phyloP scores from a whole-genome alignment of 2,329 filamentous ascomycete genomes.

The Fusarium nygamai region DNA sequence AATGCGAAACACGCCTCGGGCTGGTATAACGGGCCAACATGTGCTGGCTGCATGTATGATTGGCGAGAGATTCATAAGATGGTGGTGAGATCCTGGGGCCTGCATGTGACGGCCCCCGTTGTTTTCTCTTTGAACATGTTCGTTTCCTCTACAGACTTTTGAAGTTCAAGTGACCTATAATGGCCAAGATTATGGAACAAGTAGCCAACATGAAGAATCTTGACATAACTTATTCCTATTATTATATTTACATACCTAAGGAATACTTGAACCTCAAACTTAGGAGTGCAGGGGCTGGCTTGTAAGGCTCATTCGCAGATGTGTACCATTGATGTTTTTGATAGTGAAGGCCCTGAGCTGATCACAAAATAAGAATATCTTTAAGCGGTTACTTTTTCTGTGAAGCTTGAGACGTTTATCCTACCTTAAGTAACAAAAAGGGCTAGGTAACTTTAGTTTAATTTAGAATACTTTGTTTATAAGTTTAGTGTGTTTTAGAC shows the following conservation, averaged over 20 bases:
- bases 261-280: too few species aligned
- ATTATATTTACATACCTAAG: too few species aligned
- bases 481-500: neutral
- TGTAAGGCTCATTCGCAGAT: neutral
- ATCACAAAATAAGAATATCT: neutral
- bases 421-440: neutral
- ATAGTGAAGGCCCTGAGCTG: neutral
- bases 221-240: neutral
- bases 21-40: constrained; percentile 5
- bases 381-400: neutral
- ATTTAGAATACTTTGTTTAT: neutral
- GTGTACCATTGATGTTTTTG: neutral
- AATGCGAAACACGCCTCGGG: constrained; percentile 14
- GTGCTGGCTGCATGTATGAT: constrained; percentile 14
- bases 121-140: constrained; percentile 11
- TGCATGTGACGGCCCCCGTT: constrained; percentile 1
- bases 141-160: neutral
- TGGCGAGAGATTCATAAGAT: constrained; percentile 10
- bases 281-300: neutral
- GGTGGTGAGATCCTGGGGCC: constrained; percentile 7
- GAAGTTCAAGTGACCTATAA: neutral
- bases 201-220: neutral
- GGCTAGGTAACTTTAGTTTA: neutral
- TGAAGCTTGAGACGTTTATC: neutral
- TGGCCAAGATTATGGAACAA: neutral